Evolutionary conservation across 2,329 filamentous ascomycete species (phyloP).

Genomic region (Colletotrichum gigasporum): DNA sequence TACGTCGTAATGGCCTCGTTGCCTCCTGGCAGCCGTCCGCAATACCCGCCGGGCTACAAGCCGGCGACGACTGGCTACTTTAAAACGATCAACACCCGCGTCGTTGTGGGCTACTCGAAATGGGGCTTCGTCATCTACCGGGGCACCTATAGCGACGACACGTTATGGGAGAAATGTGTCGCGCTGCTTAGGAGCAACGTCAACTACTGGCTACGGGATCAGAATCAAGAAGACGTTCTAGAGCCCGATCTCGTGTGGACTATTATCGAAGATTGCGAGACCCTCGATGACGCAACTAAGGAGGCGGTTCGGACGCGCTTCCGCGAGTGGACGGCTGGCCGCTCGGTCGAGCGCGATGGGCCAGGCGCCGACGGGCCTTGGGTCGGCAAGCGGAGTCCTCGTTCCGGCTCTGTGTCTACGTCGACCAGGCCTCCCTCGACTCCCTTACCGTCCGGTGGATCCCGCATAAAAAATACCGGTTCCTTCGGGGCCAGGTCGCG

Average conservation of each 20-base stretch:
- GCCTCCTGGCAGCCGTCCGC: no score
- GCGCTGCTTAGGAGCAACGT: background rate
- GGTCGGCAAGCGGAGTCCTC: no score
- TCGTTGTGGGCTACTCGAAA: constrained; percentile 4
- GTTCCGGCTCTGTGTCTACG: background rate
- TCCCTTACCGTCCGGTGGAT: background rate
- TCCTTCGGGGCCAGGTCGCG: background rate
- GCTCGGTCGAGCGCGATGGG: no score
- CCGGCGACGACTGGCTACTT: background rate
- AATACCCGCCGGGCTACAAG: background rate
- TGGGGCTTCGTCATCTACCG: constrained; percentile 32
- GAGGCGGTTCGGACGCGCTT: no score
- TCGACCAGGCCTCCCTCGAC: background rate
- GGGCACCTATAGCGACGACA: constrained; percentile 30
- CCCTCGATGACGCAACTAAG: constrained; percentile 22
- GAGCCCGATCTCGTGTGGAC: constrained; percentile 1
- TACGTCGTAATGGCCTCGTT: no score
- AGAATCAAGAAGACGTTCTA: background rate
- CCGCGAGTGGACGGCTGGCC: no score
- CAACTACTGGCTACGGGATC: background rate
- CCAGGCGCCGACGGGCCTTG: no score
- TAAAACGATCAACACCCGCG: constrained; percentile 17
- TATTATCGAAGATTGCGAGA: constrained; percentile 12
- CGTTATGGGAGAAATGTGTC: constrained; percentile 11
- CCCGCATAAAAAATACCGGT: background rate